phyloP scores from a whole-genome alignment of 345 rosid species.

The Eucalyptus marginata region DNA sequence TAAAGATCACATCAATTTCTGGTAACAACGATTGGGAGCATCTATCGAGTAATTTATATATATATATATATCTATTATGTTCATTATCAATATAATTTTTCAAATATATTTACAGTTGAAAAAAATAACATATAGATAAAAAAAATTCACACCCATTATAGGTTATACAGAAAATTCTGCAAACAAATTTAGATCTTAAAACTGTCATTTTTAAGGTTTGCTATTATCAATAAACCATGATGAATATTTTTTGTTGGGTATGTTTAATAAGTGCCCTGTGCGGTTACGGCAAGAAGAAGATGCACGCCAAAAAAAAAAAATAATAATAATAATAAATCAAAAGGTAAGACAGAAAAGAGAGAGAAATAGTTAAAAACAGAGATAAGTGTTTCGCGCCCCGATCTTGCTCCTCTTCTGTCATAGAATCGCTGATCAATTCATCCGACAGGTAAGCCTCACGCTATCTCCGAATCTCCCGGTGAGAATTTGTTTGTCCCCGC shows the following conservation, averaged over 20 bases:
- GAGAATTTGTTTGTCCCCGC: neutral
- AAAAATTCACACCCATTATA: neutral
- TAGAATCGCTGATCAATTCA: neutral
- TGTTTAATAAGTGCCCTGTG: neutral
- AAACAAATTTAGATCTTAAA: neutral
- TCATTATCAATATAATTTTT: neutral
- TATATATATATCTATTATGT: no score
- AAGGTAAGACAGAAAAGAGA: neutral
- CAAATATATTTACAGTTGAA: neutral
- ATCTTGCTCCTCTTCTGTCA: neutral
- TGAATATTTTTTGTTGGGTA: neutral
- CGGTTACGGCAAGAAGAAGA: neutral
- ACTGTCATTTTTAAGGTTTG: neutral
- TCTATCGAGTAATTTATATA: no score
- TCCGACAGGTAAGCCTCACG: neutral
- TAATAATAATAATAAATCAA: neutral
- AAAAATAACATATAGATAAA: neutral
- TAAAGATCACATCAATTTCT: neutral
- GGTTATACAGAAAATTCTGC: accelerated
- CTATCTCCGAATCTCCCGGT: neutral
- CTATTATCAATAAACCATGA: no score
- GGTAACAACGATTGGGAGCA: neutral
- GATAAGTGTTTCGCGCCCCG: neutral
- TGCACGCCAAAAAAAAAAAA: neutral
- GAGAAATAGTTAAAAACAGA: neutral